Evolutionary conservation across 345 rosid species (phyloP), one percentile per base, ranked within the genome.

Genomic region (Murraya koenigii): DNA sequence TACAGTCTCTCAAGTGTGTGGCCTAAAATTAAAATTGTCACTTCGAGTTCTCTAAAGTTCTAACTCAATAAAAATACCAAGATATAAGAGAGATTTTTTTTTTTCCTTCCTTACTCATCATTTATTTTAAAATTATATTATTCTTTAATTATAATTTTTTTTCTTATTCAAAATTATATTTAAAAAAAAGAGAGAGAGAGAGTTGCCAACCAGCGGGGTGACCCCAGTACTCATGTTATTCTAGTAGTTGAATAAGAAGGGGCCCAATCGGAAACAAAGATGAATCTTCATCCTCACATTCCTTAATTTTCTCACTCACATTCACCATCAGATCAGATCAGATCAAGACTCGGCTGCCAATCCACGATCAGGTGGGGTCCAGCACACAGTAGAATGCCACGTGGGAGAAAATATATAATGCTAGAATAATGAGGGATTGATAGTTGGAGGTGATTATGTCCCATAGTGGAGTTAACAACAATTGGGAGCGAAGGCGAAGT

Each of bases 201-300:
- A 0, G 49, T 44, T 5, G 49, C 15, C 49, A 44, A 11, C 5
- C 11, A 44, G 49, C 5, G 5, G 49, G 49, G 3, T 44, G 49
- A 44, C 49, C 49, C 49, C 3, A 41, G 2, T 10, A 2, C 49
- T 13, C 5, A 3, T 3, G 49, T 3, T 13, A 15, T 61, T 61
- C 7, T 6, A 6, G 36, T 30, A 0, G 38, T 30, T 14, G 66
- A 30, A 62, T 0, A 15, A 33, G 2, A 22, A 6, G 75, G 75
- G 62, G 6, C 75, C 75, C 64, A 30, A 28, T 13, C 49, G 14
- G 17, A 44, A 44, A 28, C 17, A 36, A 6, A n/a, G 65, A 36
- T 33, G 65, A 64, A 64, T 44, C 78, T 49, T 66, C 77, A 25
- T 32, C 41, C 63, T 3, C 56, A 39, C 76, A 54, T 39, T 80